Percentiles rank a stretch among this genome's conserved stretches.
Evolutionary conservation across 2,329 filamentous ascomycete species (phyloP).

Genomic region (Metarhizium rileyi): DNA sequence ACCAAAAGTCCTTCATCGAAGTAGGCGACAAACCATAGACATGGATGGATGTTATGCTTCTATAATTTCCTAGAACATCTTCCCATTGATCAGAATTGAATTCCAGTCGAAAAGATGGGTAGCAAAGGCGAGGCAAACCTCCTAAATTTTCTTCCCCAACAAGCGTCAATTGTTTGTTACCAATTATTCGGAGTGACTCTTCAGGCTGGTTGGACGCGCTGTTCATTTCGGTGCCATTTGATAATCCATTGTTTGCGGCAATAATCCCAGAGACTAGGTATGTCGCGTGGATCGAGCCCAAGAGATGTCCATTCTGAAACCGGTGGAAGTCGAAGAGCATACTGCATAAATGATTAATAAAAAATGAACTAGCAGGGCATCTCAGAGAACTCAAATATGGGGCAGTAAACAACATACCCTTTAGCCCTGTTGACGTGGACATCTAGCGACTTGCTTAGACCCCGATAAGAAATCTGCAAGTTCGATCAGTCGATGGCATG

Average conservation of each 20-base stretch:
- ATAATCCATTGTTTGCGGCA: neutral
- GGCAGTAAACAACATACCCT: constrained; percentile 44
- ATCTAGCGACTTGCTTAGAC: constrained; percentile 71
- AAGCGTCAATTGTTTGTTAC: constrained; percentile 46
- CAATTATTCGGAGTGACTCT: neutral
- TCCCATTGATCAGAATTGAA: constrained; percentile 8
- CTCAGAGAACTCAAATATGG: neutral
- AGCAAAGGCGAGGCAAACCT: constrained; percentile 31
- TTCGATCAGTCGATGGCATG: neutral
- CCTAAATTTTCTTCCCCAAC: constrained; percentile 64
- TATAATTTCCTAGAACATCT: constrained; percentile 61
- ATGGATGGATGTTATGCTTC: constrained; percentile 69
- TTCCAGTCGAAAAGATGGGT: neutral
- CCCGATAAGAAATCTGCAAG: constrained; percentile 71
- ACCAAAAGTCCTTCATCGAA: neutral
- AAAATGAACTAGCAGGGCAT: constrained; percentile 4
- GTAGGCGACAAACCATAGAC: constrained; percentile 60
- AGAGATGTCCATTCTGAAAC: constrained; percentile 71
- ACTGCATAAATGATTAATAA: constrained; percentile 34
- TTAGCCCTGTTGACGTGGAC: constrained; percentile 84
- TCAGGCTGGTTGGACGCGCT: constrained; percentile 36
- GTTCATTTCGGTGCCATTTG: constrained; percentile 51
- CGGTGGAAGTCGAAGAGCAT: constrained; percentile 86
- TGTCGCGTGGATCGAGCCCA: constrained; percentile 76
- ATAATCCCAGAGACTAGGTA: constrained; percentile 68